These are phyloP conservation scores for Populus euphratica DNA, from an alignment of 345 rosid genomes.

Conservation along the genomic window DNA sequence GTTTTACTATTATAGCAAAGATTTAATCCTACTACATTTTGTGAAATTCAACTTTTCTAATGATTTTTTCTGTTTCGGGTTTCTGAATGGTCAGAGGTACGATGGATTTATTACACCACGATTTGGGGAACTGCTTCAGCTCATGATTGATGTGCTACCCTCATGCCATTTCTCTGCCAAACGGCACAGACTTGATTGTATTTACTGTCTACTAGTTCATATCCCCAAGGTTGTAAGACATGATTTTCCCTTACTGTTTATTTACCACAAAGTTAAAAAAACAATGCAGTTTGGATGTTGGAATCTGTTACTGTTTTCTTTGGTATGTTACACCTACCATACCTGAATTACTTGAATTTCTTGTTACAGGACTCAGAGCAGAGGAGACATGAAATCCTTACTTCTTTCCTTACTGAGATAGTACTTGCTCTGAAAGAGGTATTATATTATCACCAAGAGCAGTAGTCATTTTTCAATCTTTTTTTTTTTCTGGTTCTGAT, in stretches of 20 bases:
- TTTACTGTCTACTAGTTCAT: slow-evolving; percentile 66
- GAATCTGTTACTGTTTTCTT: background rate
- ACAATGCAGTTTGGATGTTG: background rate
- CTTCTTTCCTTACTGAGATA: slow-evolving; percentile 82
- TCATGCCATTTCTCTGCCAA: slow-evolving; percentile 87
- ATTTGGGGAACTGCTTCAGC: slow-evolving; percentile 59
- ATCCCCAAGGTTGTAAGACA: slow-evolving; percentile 42
- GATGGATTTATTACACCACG: slow-evolving; percentile 55
- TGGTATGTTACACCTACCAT: background rate
- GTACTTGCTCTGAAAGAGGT: slow-evolving; percentile 94
- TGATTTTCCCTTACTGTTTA: background rate
- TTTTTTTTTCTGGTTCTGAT: background rate
- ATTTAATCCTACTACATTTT: background rate
- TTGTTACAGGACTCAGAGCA: slow-evolving; percentile 57
- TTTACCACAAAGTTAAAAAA: background rate
- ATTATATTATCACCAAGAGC: slow-evolving; percentile 13
- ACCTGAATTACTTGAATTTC: slow-evolving; percentile 3
- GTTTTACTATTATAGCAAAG: background rate
- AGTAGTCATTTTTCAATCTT: background rate
- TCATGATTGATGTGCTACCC: slow-evolving; percentile 67
- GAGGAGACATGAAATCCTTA: slow-evolving; percentile 43
- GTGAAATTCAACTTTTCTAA: background rate
- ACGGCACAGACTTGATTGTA: slow-evolving; percentile 86
- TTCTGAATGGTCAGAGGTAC: slow-evolving; percentile 40
- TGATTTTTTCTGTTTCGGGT: background rate